A percentile compares a stretch with the other conserved stretches of the same genome.
Conservation (phyloP, 2,329 filamentous ascomycete species). For the Xylariaceae sp. region DNA sequence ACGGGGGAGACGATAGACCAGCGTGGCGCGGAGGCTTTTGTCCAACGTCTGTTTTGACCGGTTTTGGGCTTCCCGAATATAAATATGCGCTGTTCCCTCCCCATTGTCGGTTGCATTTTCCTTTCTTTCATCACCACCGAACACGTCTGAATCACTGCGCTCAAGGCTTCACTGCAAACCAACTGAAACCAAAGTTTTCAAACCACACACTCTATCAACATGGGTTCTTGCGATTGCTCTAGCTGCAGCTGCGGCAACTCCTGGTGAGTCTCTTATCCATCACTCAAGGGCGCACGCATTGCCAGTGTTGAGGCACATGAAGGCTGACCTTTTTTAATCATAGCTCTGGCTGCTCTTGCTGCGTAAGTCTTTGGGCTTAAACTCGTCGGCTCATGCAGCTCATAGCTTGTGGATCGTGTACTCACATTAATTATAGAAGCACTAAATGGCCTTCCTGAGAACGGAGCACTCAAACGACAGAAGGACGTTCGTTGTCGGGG, state of each 20-base stretch:
- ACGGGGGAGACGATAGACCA: background rate
- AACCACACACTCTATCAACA: conserved; percentile 3
- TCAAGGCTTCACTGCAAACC: background rate
- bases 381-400: no score
- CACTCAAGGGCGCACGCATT: background rate
- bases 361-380: conserved; percentile 5
- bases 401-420: background rate
- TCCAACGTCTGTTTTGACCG: background rate
- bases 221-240: conserved; percentile 13
- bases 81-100: background rate
- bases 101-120: background rate
- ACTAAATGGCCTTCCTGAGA: background rate
- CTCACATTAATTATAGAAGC: conserved; percentile 7
- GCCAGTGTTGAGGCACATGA: no score
- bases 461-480: background rate
- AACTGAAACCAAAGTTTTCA: background rate
- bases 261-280: conserved; percentile 6
- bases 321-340: conserved; percentile 3
- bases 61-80: background rate
- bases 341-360: conserved; percentile 12
- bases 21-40: background rate
- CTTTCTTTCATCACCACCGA: background rate
- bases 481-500: background rate
- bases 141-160: background rate
- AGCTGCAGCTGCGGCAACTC: conserved; percentile 4